These are phyloP conservation scores for Orbilia blumenaviensis DNA, from an alignment of 2,329 filamentous ascomycete genomes.

Conservation along the genomic window DNA sequence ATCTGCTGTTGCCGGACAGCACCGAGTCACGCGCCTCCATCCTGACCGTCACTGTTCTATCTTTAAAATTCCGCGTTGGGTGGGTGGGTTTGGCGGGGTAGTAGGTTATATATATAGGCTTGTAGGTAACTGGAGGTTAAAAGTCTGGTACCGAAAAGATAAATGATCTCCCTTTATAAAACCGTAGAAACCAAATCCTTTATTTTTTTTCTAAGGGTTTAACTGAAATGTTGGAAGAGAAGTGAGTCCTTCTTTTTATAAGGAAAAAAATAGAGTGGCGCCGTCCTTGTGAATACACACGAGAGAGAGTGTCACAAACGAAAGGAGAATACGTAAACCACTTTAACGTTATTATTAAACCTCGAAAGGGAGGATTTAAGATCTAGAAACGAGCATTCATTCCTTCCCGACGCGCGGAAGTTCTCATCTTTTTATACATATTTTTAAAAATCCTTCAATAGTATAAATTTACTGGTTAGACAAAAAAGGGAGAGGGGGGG, in stretches of 20 bases:
- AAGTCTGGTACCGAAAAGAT: neutral
- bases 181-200: too few relatives aligned
- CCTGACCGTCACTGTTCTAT: neutral
- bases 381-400: too few relatives aligned
- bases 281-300: neutral
- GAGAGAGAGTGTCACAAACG: too few relatives aligned
- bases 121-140: neutral
- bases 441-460: neutral
- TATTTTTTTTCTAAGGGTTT: too few relatives aligned
- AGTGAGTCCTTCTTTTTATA: too few relatives aligned
- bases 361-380: too few relatives aligned
- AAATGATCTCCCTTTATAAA: neutral
- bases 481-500: neutral
- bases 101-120: neutral
- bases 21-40: conserved; percentile 10
- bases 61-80: neutral
- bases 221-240: too few relatives aligned
- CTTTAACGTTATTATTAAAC: neutral
- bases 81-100: neutral
- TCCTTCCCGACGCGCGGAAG: too few relatives aligned
- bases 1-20: neutral
- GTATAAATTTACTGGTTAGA: too few relatives aligned
- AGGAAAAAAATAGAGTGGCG: neutral
- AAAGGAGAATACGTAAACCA: neutral
- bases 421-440: neutral